Base-by-base conservation (phyloP, 2,329 filamentous ascomycete species). In the Paracoccidioides brasiliensis region DNA sequence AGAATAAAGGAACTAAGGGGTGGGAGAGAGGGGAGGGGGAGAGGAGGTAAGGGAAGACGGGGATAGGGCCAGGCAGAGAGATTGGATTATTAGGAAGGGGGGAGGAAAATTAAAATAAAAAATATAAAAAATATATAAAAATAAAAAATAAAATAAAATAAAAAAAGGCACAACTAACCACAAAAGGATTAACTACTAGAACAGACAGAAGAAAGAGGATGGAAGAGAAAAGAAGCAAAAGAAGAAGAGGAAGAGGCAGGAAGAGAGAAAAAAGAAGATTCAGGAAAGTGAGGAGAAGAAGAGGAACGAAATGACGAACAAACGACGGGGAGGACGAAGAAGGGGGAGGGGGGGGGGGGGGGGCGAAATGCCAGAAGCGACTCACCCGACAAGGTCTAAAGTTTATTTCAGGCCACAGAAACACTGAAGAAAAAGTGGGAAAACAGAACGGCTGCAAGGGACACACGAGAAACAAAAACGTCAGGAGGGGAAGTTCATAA, bases 191-290 rank as follows among this genome's bases (percentile, higher is more conserved):
- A 54, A 37, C 37, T n/a, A 37, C 38, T 40, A 40, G 37, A 40
- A 22, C 22, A 22, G 22, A 22, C 22, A 22, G 22, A 37, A 38
- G 22, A 30, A 52, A 35, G 33, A 52, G 30, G 37, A 53, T 41
- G 40, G 28, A 28, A 40, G 40, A 37, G 44, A 22, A 15, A 48
- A 22, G 37, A 53, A 42, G 40, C 12, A 38, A 40, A 33, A 37
- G 44, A 22, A 28, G 45, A 45, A 56, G 43, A 30, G 52, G 50
- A 41, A 55, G 43, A 49, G 32, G 38, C n/a, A 15, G 48, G 37
- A 15, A 28, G 5, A 22, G 12, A 48, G 9, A 40, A 32, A 33
- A 38, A 22, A 38, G 28, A 48, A 12, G 37, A 49, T 7, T 33
- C 14, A 38, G 30, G 33, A 45, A 22, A n/a, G 41, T 32, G 43